phyloP scores from a whole-genome alignment of 2,329 filamentous ascomycete species.

The Nothophoma quercina region DNA sequence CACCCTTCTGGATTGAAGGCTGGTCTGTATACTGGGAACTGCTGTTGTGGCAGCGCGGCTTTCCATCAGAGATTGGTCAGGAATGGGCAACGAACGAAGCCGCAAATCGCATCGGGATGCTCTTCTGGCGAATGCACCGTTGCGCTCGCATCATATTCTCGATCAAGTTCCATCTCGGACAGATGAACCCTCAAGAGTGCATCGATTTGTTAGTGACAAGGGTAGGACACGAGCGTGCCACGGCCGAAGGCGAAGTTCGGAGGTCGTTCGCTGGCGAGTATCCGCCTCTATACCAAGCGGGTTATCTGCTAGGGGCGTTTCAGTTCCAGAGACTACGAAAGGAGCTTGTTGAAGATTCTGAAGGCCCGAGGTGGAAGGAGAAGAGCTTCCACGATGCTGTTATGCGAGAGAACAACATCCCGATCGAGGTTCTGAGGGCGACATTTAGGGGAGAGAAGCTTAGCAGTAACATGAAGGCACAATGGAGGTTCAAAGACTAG shows the following conservation, averaged over 20 bases:
- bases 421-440: slow-evolving; percentile 62
- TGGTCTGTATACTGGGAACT: slow-evolving; percentile 71
- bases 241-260: slow-evolving; percentile 67
- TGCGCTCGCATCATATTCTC: slow-evolving; percentile 67
- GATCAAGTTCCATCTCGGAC: slow-evolving; percentile 64
- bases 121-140: slow-evolving; percentile 70
- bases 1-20: slow-evolving; percentile 67
- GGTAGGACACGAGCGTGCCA: slow-evolving; percentile 66
- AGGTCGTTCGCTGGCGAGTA: slow-evolving; percentile 65
- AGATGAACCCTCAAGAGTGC: slow-evolving; percentile 62
- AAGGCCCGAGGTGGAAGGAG: slow-evolving; percentile 53
- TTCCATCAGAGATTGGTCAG: slow-evolving; percentile 40
- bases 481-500: slow-evolving; percentile 54
- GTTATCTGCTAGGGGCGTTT: slow-evolving; percentile 67
- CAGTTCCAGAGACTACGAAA: slow-evolving; percentile 61
- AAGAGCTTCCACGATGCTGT: slow-evolving; percentile 65
- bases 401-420: slow-evolving; percentile 61
- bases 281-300: slow-evolving; percentile 65
- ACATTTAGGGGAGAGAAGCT: slow-evolving; percentile 56
- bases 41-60: slow-evolving; percentile 56
- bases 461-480: slow-evolving; percentile 53
- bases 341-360: slow-evolving; percentile 53
- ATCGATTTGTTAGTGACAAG: slow-evolving; percentile 64
- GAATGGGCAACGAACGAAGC: slow-evolving; percentile 58
- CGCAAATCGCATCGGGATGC: slow-evolving; percentile 63